Evolutionary conservation across 2,329 filamentous ascomycete genomes (phyloP).

Genomic region (Fusarium beomiforme): DNA sequence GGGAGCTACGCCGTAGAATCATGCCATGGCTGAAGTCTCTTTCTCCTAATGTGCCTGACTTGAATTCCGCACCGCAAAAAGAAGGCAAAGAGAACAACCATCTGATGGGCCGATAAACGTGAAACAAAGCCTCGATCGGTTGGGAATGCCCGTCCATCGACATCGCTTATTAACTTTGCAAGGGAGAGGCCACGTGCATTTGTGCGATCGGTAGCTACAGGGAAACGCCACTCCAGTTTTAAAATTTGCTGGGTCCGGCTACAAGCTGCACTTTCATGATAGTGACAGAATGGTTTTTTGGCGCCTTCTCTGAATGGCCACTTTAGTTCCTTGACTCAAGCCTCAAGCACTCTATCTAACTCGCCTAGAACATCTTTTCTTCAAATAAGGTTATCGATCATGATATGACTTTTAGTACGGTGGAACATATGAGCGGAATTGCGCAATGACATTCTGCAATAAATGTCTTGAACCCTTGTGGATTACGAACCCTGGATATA

Average conservation of each 20-base stretch:
- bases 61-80: neutral
- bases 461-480: neutral
- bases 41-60: neutral
- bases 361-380: neutral
- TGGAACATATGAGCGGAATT: neutral
- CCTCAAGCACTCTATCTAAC: neutral
- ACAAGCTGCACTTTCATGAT: neutral
- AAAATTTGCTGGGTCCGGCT: neutral
- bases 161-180: constrained; percentile 24
- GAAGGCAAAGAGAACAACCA: neutral
- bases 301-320: neutral
- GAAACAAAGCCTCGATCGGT: constrained; percentile 19
- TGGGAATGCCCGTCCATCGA: constrained; percentile 2
- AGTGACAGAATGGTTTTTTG: neutral
- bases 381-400: neutral
- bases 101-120: neutral
- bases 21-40: neutral
- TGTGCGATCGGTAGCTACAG: constrained; percentile 2
- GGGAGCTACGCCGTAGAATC: neutral
- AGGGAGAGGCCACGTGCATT: constrained; percentile 13
- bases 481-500: neutral
- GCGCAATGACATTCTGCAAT: neutral
- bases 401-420: neutral
- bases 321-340: neutral
- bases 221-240: constrained; percentile 6